Evolutionary conservation across 2,329 filamentous ascomycete genomes (phyloP).

Genomic region (Colletotrichum tamarilloi): DNA sequence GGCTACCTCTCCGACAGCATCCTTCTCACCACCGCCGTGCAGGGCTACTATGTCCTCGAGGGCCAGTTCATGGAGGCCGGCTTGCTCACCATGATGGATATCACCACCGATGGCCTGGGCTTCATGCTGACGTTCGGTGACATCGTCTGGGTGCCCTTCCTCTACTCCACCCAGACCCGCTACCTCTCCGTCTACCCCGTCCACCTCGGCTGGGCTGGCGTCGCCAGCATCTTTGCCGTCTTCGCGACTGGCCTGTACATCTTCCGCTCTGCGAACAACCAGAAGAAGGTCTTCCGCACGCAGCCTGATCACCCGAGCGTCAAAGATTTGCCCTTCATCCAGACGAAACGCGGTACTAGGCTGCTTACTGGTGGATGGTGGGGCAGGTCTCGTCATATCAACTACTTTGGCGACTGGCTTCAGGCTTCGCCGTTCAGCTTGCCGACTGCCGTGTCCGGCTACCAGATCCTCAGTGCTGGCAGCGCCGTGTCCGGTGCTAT

Average conservation of each 20-base stretch:
- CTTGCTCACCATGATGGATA: constrained; percentile 79
- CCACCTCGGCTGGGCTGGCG: constrained; percentile 66
- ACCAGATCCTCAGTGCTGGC: constrained; percentile 60
- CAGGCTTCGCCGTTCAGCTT: constrained; percentile 79
- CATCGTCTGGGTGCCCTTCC: constrained; percentile 78
- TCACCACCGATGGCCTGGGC: constrained; percentile 79
- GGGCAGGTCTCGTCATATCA: constrained; percentile 78
- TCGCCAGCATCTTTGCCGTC: constrained; percentile 66
- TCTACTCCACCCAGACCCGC: constrained; percentile 74
- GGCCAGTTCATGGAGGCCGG: constrained; percentile 77
- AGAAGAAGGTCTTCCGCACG: constrained; percentile 81
- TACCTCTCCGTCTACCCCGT: constrained; percentile 78
- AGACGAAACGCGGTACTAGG: constrained; percentile 73
- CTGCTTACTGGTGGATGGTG: constrained; percentile 79
- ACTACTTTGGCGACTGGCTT: constrained; percentile 81
- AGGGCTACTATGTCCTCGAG: constrained; percentile 76
- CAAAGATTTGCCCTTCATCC: constrained; percentile 73
- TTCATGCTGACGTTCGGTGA: constrained; percentile 82
- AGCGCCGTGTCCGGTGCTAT: constrained; percentile 48
- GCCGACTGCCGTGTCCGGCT: constrained; percentile 75
- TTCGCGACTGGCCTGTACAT: constrained; percentile 74
- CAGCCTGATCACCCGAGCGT: constrained; percentile 74
- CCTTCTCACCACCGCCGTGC: constrained; percentile 70
- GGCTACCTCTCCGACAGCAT: constrained; percentile 77
- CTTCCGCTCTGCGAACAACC: constrained; percentile 78